These are phyloP conservation scores for Hymenoscyphus albidus DNA, from an alignment of 2,329 filamentous ascomycete species.

Conservation along the genomic window DNA sequence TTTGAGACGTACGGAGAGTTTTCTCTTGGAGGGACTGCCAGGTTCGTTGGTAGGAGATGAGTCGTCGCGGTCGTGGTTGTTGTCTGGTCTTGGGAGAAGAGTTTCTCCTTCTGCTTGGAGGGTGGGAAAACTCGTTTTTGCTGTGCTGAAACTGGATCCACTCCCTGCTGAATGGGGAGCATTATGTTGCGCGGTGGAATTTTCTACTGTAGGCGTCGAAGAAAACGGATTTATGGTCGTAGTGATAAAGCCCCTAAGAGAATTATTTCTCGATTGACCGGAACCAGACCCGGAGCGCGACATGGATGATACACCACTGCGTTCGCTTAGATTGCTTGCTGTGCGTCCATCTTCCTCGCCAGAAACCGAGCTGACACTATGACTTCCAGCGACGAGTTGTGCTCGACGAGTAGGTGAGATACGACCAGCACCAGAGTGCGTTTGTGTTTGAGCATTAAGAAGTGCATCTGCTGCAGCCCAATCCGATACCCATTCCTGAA, in stretches of 20 bases:
- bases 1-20: slow-evolving; percentile 34
- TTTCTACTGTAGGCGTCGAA: slow-evolving; percentile 20
- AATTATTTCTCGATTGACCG: slow-evolving; percentile 28
- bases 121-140: slow-evolving; percentile 29
- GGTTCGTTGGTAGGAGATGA: slow-evolving; percentile 33
- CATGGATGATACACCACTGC: slow-evolving; percentile 27
- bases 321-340: slow-evolving; percentile 35
- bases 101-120: slow-evolving; percentile 32
- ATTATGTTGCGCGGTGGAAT: slow-evolving; percentile 12
- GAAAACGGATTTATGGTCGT: slow-evolving; percentile 30
- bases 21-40: slow-evolving; percentile 55
- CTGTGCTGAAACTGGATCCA: slow-evolving; percentile 30
- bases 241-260: slow-evolving; percentile 31
- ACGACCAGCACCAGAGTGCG: slow-evolving; percentile 30
- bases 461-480: slow-evolving; percentile 36
- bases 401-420: slow-evolving; percentile 33
- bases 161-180: slow-evolving; percentile 28
- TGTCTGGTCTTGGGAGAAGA: slow-evolving; percentile 29
- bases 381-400: slow-evolving; percentile 27
- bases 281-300: slow-evolving; percentile 32
- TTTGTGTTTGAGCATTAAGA: slow-evolving; percentile 29
- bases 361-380: slow-evolving; percentile 24
- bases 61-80: slow-evolving; percentile 15
- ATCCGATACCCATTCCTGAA: slow-evolving; percentile 37
- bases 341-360: slow-evolving; percentile 34